Evolutionary conservation across 164 flowering plant species (phyloP).

Genomic region (Cinnamomum micranthum): DNA sequence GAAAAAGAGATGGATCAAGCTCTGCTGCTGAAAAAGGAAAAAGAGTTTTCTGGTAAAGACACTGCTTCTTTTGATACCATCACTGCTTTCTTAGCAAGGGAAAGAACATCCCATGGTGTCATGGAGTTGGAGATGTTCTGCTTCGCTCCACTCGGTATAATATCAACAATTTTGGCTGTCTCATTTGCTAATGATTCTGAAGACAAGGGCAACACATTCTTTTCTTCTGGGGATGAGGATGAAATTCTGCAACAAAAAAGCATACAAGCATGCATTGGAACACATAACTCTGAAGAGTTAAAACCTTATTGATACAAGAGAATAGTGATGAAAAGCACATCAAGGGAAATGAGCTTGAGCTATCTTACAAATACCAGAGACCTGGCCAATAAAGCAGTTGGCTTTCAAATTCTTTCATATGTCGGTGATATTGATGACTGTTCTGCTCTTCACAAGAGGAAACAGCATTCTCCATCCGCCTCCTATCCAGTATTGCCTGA

Average conservation of each 20-base stretch:
- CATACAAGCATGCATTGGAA: constrained; percentile 6
- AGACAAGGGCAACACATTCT: constrained; percentile 15
- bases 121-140: background rate
- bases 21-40: constrained; percentile 23
- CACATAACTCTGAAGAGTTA: background rate
- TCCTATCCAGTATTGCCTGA: constrained; percentile 39
- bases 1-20: constrained; percentile 22
- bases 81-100: constrained; percentile 70
- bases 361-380: constrained; percentile 62
- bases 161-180: constrained; percentile 17
- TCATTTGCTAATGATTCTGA: constrained; percentile 19
- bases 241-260: constrained; percentile 41
- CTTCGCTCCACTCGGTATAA: constrained; percentile 15
- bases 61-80: constrained; percentile 70
- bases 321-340: background rate
- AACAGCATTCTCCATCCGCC: constrained; percentile 23
- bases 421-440: constrained; percentile 24
- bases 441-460: constrained; percentile 27
- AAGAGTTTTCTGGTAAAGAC: constrained; percentile 33
- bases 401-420: constrained; percentile 36
- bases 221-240: constrained; percentile 22
- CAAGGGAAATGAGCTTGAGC: constrained; percentile 6
- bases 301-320: background rate
- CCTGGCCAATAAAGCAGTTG: constrained; percentile 58
- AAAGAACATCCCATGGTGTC: constrained; percentile 35